Evolutionary conservation across 2,329 filamentous ascomycete genomes (phyloP).

Genomic region (Peltaster fructicola): DNA sequence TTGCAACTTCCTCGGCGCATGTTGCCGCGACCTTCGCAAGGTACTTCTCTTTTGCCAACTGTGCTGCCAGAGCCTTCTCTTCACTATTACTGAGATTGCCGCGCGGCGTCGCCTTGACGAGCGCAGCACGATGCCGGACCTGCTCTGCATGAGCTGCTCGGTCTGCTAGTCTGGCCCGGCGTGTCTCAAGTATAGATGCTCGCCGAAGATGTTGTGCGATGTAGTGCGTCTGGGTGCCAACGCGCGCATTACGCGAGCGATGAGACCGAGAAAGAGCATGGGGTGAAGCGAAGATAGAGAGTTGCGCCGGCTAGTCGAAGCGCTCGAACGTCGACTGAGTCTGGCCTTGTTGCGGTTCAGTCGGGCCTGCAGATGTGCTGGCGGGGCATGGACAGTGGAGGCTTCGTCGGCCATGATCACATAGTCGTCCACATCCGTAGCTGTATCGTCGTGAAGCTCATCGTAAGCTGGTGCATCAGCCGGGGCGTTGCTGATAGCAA

Average conservation of each 20-base stretch:
- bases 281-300: slow-evolving; percentile 63
- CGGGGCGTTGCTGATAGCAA: background rate
- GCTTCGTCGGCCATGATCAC: slow-evolving; percentile 5
- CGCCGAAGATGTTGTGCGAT: slow-evolving; percentile 64
- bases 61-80: slow-evolving; percentile 58
- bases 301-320: slow-evolving; percentile 62
- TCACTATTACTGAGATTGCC: slow-evolving; percentile 44
- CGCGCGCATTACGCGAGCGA: slow-evolving; percentile 22
- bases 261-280: slow-evolving; percentile 45
- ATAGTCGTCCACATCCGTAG: slow-evolving; percentile 1
- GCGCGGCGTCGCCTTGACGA: slow-evolving; percentile 53
- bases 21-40: slow-evolving; percentile 64
- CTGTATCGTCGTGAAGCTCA: background rate
- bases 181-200: slow-evolving; percentile 62
- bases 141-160: slow-evolving; percentile 70
- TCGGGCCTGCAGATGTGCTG: slow-evolving; percentile 59
- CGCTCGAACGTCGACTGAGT: slow-evolving; percentile 53
- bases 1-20: slow-evolving; percentile 67
- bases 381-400: slow-evolving; percentile 39
- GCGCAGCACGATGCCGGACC: slow-evolving; percentile 56
- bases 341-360: slow-evolving; percentile 47
- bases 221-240: slow-evolving; percentile 48
- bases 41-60: slow-evolving; percentile 62
- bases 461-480: background rate
- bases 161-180: slow-evolving; percentile 63